Evolutionary conservation across 768 basidiomycete genomes (phyloP).

Genomic region (Strobilomyces echinocephalus): DNA sequence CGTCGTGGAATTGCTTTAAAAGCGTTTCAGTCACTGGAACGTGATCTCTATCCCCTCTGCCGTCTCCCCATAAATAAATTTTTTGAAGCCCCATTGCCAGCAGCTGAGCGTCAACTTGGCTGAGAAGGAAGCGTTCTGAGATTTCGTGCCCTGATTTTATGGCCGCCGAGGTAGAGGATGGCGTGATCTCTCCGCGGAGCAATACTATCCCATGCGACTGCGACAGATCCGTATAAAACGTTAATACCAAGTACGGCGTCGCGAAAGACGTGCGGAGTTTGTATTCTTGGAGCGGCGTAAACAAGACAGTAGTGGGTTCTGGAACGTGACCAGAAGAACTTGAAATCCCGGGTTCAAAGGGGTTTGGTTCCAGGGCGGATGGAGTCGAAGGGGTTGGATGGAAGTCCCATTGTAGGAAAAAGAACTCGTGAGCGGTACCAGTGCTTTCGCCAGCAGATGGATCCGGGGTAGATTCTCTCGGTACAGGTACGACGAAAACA

Average conservation of each 20-base stretch:
- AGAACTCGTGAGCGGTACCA: conserved; percentile 63
- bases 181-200: conserved; percentile 87
- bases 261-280: conserved; percentile 80
- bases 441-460: conserved; percentile 32
- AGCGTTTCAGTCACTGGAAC: conserved; percentile 35
- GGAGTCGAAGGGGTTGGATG: conserved; percentile 66
- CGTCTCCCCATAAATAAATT: conserved; percentile 70
- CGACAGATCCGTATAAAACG: conserved; percentile 87
- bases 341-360: conserved; percentile 36
- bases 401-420: conserved; percentile 87
- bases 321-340: conserved; percentile 36
- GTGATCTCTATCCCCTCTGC: conserved; percentile 8
- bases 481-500: conserved; percentile 77
- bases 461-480: conserved; percentile 38
- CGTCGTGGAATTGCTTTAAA: conserved; percentile 71
- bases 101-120: conserved; percentile 79
- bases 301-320: conserved; percentile 70
- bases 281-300: conserved; percentile 93
- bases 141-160: conserved; percentile 29
- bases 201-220: conserved; percentile 77
- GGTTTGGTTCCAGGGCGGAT: conserved; percentile 38
- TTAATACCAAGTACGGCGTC: conserved; percentile 85
- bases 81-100: conserved; percentile 77
- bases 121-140: conserved; percentile 48
- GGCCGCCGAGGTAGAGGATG: conserved; percentile 43